Conservation (phyloP, 768 basidiomycete genomes). For the Suillus hirtellus region DNA sequence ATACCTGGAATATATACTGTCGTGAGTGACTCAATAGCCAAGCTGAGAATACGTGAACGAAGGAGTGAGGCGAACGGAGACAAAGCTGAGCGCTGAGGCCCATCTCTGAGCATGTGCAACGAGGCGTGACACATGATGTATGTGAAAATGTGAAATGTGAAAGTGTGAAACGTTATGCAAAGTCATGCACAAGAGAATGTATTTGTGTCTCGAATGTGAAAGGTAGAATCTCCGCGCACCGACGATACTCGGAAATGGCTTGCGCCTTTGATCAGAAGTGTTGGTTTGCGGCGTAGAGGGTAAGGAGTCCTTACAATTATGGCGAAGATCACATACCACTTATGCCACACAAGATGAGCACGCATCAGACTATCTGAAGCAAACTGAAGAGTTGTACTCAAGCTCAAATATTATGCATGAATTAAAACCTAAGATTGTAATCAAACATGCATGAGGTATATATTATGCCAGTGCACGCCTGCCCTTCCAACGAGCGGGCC, state of each 20-base stretch:
- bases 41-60: not conserved
- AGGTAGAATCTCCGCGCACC: not conserved
- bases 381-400: not conserved
- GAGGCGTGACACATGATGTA: not conserved
- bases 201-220: not conserved
- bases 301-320: not conserved
- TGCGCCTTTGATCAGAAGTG: not conserved
- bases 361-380: not conserved
- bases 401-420: not conserved
- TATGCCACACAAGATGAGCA: not conserved
- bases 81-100: not conserved
- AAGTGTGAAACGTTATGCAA: not conserved
- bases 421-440: not conserved
- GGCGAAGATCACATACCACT: not conserved
- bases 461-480: constrained; percentile 2
- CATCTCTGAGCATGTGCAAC: not conserved
- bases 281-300: not conserved
- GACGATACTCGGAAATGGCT: not conserved
- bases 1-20: not conserved
- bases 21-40: not conserved
- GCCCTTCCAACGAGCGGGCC: constrained; percentile 20
- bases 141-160: not conserved
- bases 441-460: constrained; percentile 4
- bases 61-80: not conserved
- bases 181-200: not conserved